A percentile compares a stretch with the other conserved stretches of the same genome.
phyloP scores from a whole-genome alignment of 106 monocot species.

The Agapanthus africanus region DNA sequence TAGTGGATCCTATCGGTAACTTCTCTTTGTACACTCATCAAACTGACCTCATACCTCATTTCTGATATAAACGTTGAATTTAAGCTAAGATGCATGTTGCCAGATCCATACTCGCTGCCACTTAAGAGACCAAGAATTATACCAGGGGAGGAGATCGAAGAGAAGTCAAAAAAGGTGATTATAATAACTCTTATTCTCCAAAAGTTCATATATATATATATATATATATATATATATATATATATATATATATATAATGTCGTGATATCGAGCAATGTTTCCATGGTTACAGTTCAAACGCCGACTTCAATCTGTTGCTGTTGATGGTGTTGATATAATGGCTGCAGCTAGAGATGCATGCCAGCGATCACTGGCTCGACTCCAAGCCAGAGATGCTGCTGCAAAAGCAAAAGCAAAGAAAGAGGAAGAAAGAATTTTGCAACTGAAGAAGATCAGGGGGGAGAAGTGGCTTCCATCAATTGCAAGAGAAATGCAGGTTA shows the following conservation, averaged over 20 bases:
- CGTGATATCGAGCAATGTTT: background rate
- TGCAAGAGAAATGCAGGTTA: slow-evolving; percentile 74
- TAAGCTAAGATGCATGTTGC: slow-evolving; percentile 20
- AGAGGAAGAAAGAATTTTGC: slow-evolving; percentile 72
- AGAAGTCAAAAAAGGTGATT: slow-evolving; percentile 83
- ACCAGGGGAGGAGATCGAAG: slow-evolving; percentile 70
- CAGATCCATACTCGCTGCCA: slow-evolving; percentile 41
- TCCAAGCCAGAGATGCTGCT: slow-evolving; percentile 61
- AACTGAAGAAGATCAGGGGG: slow-evolving; percentile 77
- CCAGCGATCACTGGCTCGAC: slow-evolving; percentile 40
- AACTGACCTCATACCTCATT: background rate
- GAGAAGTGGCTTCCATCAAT: slow-evolving; percentile 95
- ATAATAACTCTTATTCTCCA: too few relatives aligned
- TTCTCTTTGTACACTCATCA: background rate
- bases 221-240: too few relatives aligned
- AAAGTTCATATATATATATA: too few relatives aligned
- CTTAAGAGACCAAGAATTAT: slow-evolving; percentile 63
- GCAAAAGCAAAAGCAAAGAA: slow-evolving; percentile 54
- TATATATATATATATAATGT: too few relatives aligned
- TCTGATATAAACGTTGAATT: slow-evolving; percentile 13
- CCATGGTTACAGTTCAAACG: slow-evolving; percentile 56
- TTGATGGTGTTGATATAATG: slow-evolving; percentile 55
- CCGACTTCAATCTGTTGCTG: slow-evolving; percentile 36
- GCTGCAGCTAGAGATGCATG: slow-evolving; percentile 39
- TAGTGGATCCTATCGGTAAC: slow-evolving; percentile 42